phyloP scores from a whole-genome alignment of 108 stramenopile genomes.

The Epipyxis sp. region DNA sequence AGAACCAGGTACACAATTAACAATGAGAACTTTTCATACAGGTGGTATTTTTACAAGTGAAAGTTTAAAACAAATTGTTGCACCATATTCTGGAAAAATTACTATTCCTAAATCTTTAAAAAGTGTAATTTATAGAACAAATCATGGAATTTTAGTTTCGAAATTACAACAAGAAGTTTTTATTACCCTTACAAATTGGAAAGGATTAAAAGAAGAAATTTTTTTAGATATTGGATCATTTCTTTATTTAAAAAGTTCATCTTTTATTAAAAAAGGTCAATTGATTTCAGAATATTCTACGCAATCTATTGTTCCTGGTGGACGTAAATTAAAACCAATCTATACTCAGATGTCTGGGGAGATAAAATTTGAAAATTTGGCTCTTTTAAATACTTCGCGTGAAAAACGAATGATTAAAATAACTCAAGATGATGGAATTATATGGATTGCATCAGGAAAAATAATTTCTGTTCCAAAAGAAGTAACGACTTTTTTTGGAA shows the following conservation, averaged over 20 bases:
- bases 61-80: slow-evolving; percentile 19
- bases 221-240: slow-evolving; percentile 14
- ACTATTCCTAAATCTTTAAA: slow-evolving; percentile 15
- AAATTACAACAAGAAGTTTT: slow-evolving; percentile 18
- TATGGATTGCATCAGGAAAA: slow-evolving; percentile 27
- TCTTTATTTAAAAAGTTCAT: slow-evolving; percentile 10
- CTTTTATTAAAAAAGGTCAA: slow-evolving; percentile 32
- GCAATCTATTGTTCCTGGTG: slow-evolving; percentile 13
- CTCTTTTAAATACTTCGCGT: background rate
- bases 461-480: slow-evolving; percentile 25
- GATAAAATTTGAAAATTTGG: slow-evolving; percentile 22
- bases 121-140: slow-evolving; percentile 18
- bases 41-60: slow-evolving; percentile 26
- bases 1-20: slow-evolving; percentile 18
- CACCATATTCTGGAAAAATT: slow-evolving; percentile 24
- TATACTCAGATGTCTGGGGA: slow-evolving; percentile 6
- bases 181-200: slow-evolving; percentile 9
- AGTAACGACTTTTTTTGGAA: slow-evolving; percentile 1
- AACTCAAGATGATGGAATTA: slow-evolving; percentile 26
- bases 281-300: slow-evolving; percentile 13
- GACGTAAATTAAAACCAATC: slow-evolving; percentile 25
- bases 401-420: slow-evolving; percentile 23
- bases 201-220: slow-evolving; percentile 15
- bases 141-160: slow-evolving; percentile 2
- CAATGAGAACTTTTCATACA: slow-evolving; percentile 26